Conservation (phyloP, 495 filamentous ascomycete genomes). For the Neurospora sp. region DNA sequence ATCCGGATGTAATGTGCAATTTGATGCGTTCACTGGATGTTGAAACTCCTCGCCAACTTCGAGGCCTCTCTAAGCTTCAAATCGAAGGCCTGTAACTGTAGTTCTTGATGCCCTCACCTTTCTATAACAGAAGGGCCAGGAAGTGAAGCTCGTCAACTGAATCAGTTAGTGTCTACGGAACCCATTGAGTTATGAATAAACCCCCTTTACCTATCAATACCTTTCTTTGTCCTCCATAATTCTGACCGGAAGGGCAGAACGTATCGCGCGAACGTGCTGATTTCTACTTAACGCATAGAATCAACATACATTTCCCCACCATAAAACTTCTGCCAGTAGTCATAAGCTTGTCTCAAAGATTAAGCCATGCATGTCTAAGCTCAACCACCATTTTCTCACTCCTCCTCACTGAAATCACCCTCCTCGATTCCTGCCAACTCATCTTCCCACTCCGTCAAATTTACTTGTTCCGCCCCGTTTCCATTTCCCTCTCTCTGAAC, state of each 20-base stretch:
- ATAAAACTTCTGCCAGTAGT: conserved; percentile 50
- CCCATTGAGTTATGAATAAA: no score
- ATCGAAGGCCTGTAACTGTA: neutral
- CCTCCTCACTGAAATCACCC: neutral
- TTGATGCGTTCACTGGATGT: neutral
- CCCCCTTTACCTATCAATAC: no score
- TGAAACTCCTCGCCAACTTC: neutral
- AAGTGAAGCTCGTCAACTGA: no score
- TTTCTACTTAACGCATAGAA: neutral
- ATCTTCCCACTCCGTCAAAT: neutral
- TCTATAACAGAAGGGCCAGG: neutral
- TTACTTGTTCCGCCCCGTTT: neutral
- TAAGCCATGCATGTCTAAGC: conserved; percentile 68
- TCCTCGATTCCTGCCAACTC: neutral
- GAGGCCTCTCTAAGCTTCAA: no score
- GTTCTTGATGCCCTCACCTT: no score
- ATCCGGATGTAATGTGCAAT: neutral
- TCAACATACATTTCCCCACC: neutral
- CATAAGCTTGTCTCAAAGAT: conserved; percentile 67
- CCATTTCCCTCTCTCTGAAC: rapidly evolving
- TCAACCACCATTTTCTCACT: neutral
- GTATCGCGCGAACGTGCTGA: neutral
- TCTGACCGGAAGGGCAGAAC: no score
- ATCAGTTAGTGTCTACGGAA: no score
- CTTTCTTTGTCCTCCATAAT: no score